These are phyloP conservation scores for Vinca minor DNA, from an alignment of 257 asterid genomes.

Conservation along the genomic window DNA sequence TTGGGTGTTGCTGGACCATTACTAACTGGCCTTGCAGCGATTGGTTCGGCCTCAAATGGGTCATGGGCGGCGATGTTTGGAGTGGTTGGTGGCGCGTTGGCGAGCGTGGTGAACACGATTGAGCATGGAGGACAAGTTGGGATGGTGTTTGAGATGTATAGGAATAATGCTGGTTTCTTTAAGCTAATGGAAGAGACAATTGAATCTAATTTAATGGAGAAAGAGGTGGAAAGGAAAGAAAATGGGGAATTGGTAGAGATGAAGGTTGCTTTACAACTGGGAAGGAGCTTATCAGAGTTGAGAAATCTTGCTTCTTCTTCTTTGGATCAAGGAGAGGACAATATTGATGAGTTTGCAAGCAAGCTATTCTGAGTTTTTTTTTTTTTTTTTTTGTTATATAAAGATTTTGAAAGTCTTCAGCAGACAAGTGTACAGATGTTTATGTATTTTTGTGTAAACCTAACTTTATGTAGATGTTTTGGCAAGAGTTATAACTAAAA, in stretches of 20 bases:
- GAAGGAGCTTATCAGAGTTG: constrained; percentile 55
- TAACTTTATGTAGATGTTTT: too few species aligned
- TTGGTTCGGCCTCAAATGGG: constrained; percentile 31
- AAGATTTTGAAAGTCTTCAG: too few species aligned
- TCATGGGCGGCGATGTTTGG: constrained; percentile 40
- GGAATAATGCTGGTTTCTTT: constrained; percentile 73
- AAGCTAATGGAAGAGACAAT: constrained; percentile 52
- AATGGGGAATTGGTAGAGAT: constrained; percentile 57
- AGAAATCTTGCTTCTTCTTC: too few species aligned
- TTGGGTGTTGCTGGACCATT: constrained; percentile 43
- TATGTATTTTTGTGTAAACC: too few species aligned
- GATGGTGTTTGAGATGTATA: constrained; percentile 78
- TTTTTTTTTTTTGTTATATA: too few species aligned
- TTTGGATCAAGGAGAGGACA: neutral
- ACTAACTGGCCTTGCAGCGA: constrained; percentile 51
- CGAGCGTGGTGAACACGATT: constrained; percentile 46
- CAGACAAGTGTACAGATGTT: too few species aligned
- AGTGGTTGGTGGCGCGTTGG: constrained; percentile 56
- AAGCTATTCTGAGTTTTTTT: too few species aligned
- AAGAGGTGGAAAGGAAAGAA: constrained; percentile 42
- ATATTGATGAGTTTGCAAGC: too few species aligned
- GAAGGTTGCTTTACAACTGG: constrained; percentile 58
- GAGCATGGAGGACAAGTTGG: constrained; percentile 84
- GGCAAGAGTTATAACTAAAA: too few species aligned
- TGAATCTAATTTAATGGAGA: constrained; percentile 37